Evolutionary conservation across 106 monocot genomes (phyloP).

Genomic region (Phalaenopsis equestris): DNA sequence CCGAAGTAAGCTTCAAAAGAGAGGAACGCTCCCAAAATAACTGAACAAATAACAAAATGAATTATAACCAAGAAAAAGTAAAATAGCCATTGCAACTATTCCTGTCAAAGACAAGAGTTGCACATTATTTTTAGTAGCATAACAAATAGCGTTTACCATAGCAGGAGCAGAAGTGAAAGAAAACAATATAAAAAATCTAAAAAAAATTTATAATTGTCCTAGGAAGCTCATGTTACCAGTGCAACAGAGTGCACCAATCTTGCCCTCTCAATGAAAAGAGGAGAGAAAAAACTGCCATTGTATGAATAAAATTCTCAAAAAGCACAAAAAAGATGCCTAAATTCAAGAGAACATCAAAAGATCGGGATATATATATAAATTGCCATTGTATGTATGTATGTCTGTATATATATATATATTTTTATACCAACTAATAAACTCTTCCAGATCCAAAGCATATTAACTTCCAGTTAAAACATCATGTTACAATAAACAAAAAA

Average conservation of each 20-base stretch:
- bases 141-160: neutral
- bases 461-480: too few species aligned
- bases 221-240: neutral
- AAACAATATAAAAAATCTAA: neutral
- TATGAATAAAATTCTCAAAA: neutral
- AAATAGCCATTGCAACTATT: neutral
- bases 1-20: slow-evolving; percentile 33
- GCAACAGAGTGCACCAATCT: neutral
- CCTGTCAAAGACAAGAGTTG: neutral
- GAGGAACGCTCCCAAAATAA: slow-evolving; percentile 51
- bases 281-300: neutral
- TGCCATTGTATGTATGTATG: too few species aligned
- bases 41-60: slow-evolving; percentile 32
- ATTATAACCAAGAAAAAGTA: neutral
- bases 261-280: neutral
- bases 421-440: too few species aligned
- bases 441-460: too few species aligned
- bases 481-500: too few species aligned
- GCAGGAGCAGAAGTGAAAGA: neutral
- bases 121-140: neutral
- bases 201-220: neutral
- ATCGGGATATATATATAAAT: neutral
- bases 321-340: neutral
- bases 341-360: neutral
- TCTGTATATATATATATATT: neutral